Evolutionary conservation across 2,329 filamentous ascomycete species (phyloP), one percentile per base, ranked within the genome.

Genomic region (Claviceps pazoutovae): DNA sequence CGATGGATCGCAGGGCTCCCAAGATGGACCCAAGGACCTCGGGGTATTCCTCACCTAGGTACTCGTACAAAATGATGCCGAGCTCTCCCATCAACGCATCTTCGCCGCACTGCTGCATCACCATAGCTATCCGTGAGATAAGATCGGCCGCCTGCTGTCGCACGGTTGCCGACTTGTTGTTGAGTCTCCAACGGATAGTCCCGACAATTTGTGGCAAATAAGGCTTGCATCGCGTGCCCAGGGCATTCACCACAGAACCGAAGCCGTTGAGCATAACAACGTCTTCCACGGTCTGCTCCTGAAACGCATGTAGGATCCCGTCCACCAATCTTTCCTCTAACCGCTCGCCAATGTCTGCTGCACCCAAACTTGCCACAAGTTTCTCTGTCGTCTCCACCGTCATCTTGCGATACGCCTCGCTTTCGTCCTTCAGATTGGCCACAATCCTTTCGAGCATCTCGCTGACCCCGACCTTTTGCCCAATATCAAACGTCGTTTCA

Each of bases 61-160:
- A 97, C 70, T 98, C 93, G 73, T 98, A 98, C 21, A 98, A 78
- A 11, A 96, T 90, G 52, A 95, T 78, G 59, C 91, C 88, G 38
- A 98, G 82, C 69, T 96, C 96, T 60, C 89, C 89, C 83, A 98
- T 93, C 50, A 97, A 77, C 1, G 86, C 86, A 67, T 98, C 93
- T 67, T 98, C 91, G 49, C 89, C 90, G 64, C 93, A 98, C 70
- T 97, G 90, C 71, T 94, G 94, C 90, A 98, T 97, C 49, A 97
- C 91, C 77, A 96, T 91, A 5, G 93, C 93, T 61, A 98, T 95
- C 21, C 93, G 87, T 8, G 90, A 95, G 59, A 98, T 94, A 46
- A 98, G 78, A 66, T 98, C 93, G 5, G 93, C 93, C 2, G 93
- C 90, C 69, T 98, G 93, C 67, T 98, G 93, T 58, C 93, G 86